Evolutionary conservation across 805 yeast genomes (phyloP).

Genomic region (Starmera caribaea): DNA sequence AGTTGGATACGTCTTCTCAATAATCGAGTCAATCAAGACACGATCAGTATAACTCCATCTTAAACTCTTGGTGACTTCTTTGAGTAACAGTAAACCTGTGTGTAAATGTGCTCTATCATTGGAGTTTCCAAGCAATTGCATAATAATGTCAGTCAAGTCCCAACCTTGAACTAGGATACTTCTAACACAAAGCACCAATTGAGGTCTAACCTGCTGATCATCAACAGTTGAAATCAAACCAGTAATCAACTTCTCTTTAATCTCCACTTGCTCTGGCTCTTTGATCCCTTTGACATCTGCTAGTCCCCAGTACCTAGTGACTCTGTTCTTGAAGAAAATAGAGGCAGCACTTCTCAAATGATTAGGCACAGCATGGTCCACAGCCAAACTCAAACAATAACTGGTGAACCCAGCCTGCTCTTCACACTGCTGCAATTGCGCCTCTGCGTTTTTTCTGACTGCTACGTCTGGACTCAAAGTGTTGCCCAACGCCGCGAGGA

Average conservation of each 20-base stretch:
- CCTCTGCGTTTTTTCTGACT: conserved; percentile 43
- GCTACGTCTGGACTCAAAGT: conserved; percentile 43
- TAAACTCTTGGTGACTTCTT: conserved; percentile 45
- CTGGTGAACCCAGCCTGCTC: conserved; percentile 49
- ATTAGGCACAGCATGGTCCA: conserved; percentile 31
- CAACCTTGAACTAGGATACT: conserved; percentile 40
- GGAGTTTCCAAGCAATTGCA: conserved; percentile 25
- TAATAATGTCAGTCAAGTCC: conserved; percentile 21
- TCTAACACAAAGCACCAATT: conserved; percentile 47
- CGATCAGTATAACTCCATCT: conserved; percentile 47
- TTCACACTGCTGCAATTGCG: conserved; percentile 39
- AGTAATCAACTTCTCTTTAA: conserved; percentile 45
- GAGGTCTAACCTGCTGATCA: conserved; percentile 38
- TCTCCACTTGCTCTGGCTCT: conserved; percentile 41
- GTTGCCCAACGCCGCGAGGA: conserved; percentile 40
- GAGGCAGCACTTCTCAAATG: conserved; percentile 50
- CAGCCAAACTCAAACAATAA: conserved; percentile 39
- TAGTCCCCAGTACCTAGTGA: conserved; percentile 43
- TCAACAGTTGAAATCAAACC: conserved; percentile 35
- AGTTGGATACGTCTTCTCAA: conserved; percentile 43
- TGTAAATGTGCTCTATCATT: conserved; percentile 29
- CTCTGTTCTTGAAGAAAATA: conserved; percentile 58
- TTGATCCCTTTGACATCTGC: conserved; percentile 22
- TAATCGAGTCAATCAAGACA: conserved; percentile 36
- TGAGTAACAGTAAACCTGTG: conserved; percentile 46